These are phyloP conservation scores for Nepenthes gracilis DNA, from an alignment of 148 eudicot species.

Conservation along the genomic window DNA sequence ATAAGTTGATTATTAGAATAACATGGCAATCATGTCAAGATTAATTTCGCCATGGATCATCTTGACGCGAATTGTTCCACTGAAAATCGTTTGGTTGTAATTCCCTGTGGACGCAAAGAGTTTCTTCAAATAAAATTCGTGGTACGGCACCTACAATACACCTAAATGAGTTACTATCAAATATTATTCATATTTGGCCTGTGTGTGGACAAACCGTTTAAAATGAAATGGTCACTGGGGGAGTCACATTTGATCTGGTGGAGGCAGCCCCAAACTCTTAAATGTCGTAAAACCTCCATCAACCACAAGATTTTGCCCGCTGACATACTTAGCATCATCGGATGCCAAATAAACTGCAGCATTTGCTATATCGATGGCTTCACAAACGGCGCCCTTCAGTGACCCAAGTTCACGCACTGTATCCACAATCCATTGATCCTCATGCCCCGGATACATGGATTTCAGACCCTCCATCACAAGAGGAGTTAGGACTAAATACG, in stretches of 20 bases:
- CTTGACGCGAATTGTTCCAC: too few species aligned
- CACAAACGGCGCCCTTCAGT: slow-evolving; percentile 45
- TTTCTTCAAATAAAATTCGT: too few species aligned
- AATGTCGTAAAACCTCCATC: slow-evolving; percentile 73
- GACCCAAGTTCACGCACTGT: slow-evolving; percentile 32
- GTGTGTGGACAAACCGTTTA: too few species aligned
- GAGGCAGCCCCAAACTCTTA: slow-evolving; percentile 32
- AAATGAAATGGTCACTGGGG: too few species aligned
- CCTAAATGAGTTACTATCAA: too few species aligned
- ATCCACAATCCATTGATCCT: slow-evolving; percentile 16
- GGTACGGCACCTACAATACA: too few species aligned
- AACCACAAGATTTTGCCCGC: slow-evolving; percentile 71
- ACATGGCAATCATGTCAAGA: too few species aligned
- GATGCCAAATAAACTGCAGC: slow-evolving; percentile 73
- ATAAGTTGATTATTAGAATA: too few species aligned
- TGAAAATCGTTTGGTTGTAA: too few species aligned
- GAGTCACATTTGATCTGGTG: slow-evolving; percentile 3
- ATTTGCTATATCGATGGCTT: slow-evolving; percentile 55
- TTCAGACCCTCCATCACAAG: slow-evolving; percentile 50
- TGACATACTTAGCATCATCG: slow-evolving; percentile 74
- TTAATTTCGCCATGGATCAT: too few species aligned
- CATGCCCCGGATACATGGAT: slow-evolving; percentile 33
- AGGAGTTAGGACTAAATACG: slow-evolving; percentile 54
- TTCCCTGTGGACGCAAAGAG: too few species aligned
- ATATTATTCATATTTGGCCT: too few species aligned